Evolutionary conservation across 106 monocot genomes (phyloP), one percentile per base, ranked within the genome.

Genomic region (Dendrobium officinale): DNA sequence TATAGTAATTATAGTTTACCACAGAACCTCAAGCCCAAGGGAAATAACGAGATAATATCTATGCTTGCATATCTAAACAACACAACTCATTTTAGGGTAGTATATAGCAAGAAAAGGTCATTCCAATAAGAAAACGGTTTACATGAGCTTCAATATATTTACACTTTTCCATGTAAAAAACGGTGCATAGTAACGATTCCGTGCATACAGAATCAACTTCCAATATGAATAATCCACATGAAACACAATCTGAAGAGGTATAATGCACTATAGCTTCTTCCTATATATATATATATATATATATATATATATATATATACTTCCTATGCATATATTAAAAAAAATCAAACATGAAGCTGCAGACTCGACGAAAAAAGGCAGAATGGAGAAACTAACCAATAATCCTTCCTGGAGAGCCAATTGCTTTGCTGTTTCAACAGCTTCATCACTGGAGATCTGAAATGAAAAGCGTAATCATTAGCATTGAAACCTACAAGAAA

Each of bases 351-450:
- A 40, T 41, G 13, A 0, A 72, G 27, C 13, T 3, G 15, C 16
- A 37, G 15, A 33, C 37, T 16, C 15, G 43, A 43, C 44, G 44
- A 43, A 75, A 44, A 42, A 42, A 75, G 8, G 44, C 27, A 76
- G 37, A 37, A 1, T 68, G 5, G 2, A 42, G 43, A 81, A 20
- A 82, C 86, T 81, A 84, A 97, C 96, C 90, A 97, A 82, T 74
- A 97, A 85, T 75, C 96, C 96, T 92, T 97, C 96, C 78, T 97
- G 90, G 67, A 97, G 90, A 83, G 96, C 92, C 80, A 97, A 73
- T 80, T 94, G 92, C 84, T 97, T 97, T 83, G 96, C 96, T 73
- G 87, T 97, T 83, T 94, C 96, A 86, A 97, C 87, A 86, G 96
- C 92, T 80, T 94, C 96, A 55, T 94, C 92, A 77, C 96, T 97